A percentile compares a stretch with the other conserved stretches of the same genome.
phyloP scores from a whole-genome alignment of 2,329 filamentous ascomycete genomes.

The Colletotrichum sp. region DNA sequence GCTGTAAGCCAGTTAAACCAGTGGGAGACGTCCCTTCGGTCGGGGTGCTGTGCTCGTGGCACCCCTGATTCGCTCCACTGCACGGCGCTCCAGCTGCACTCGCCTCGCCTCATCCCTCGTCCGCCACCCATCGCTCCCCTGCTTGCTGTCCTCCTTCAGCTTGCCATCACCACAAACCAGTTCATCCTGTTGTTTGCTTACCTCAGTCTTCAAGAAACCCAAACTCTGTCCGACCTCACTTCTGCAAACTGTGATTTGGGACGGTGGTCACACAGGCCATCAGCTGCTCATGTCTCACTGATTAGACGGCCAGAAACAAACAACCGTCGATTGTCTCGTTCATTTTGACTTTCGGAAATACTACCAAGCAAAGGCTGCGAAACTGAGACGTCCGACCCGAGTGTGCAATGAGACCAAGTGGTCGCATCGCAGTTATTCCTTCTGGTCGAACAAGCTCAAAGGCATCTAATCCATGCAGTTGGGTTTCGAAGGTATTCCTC shows the following conservation, averaged over 20 bases:
- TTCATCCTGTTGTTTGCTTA: not conserved
- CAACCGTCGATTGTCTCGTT: not conserved
- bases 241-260: not conserved
- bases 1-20: not conserved
- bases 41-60: not conserved
- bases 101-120: not conserved
- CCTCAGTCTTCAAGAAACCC: not conserved
- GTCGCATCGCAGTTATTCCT: no score
- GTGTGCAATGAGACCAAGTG: not conserved
- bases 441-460: no score
- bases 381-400: not conserved
- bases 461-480: no score
- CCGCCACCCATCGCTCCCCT: not conserved
- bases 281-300: rapidly evolving
- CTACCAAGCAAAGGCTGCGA: no score
- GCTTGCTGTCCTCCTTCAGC: not conserved
- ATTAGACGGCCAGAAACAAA: not conserved
- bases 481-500: not conserved
- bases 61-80: not conserved
- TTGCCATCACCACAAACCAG: not conserved
- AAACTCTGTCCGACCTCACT: not conserved
- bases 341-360: not conserved
- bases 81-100: not conserved
- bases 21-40: not conserved
- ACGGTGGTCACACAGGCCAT: not conserved